Base-by-base conservation (phyloP, 1,139 yeast genomes). In the Taiozyma sp. region DNA sequence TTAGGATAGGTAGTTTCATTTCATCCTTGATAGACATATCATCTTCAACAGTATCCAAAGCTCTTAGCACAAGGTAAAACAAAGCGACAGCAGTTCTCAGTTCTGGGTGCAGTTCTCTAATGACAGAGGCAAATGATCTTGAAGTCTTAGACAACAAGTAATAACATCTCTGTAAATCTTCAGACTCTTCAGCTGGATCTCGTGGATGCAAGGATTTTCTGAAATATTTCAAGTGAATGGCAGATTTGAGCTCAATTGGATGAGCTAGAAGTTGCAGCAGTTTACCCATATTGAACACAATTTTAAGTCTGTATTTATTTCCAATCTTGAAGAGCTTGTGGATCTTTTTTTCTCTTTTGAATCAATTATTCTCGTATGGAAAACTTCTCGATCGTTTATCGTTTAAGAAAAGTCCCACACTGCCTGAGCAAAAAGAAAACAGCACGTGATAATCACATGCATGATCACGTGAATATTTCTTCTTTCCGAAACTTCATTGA, bases 11-110 rank as follows among this genome's bases (percentile, higher is more conserved):
- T 29, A 90, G 73, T 69, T 93, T 93, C 53, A 80, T 63, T 24
- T 76, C 75, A 8, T 88, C 82, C 53, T 81, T 83, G 52, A 95
- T 71, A 10, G 93, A 78, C 95, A 91, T 93, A 65, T 95, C 99
- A 68, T 95, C 99, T 68, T 95, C 99, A 52, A 95, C 78, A 2
- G 99, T 95, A 66, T 95, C 99, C 62, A 95, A 78, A 0, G 96
- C 99, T 55, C 99, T 79, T 59, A 93, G 73, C 30, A 90, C 78
- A 54, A 93, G 71, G 68, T 93, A 93, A 69, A 95, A 93, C 7
- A 93, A 56, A 90, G 83, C 83, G 49, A 88, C 79, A 0, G 86
- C 88, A 59, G 83, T 83, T 57, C 96, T 80, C 58, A 95, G 73
- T 63, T 90, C 97, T 0, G 98, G 97, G 65, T 89, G 88, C 55